Evolutionary conservation across 768 basidiomycete genomes (phyloP), one percentile per base, ranked within the genome.

Genomic region (Tricholoma sp.): DNA sequence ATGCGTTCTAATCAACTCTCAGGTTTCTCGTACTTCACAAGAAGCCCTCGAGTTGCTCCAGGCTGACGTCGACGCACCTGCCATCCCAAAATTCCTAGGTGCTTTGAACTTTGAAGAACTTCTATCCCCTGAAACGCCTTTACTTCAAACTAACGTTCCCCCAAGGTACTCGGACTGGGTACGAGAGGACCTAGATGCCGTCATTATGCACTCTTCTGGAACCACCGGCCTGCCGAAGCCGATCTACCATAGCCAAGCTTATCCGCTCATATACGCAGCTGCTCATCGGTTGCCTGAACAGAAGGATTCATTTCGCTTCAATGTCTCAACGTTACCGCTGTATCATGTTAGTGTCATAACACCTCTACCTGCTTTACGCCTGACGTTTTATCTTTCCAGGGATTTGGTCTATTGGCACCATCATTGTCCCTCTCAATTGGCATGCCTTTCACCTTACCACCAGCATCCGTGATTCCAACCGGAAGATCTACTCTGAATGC

Each of bases 171-270:
- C 50, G 1, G 53, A 58, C 4, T 66, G 61, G 54, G 47, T 51
- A 4, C 66, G 68, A 8, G 54, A 66, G 21, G 74, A 77, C 56
- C 61, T 71, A 1, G 72, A 76, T 14, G 74, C 74, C 0, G 54
- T 79, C 14, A 77, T 80, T n/a, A 59, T 81, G 52, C 80, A 81
- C 58, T 78, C 79, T 0, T 80, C 77, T 3, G 80, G 79, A 11
- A 80, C 79, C 5, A 79, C 78, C 2, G 80, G 78, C n/a, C 67
- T 78, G 35, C 79, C 79, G 1, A 81, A 81, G 62, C 71, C 78
- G 1, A 75, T 81, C 27, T 68, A 61, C 47, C 72, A 74, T 37
- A 64, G 69, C 6, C 72, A 72, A 37, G 64, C 68, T 0, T 76
- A 71, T 47, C 58, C 69, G 5, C 67, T 76, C 10, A 47, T 71